Percentiles rank a stretch among this genome's conserved stretches.
Evolutionary conservation across 2,329 filamentous ascomycete species (phyloP).

Genomic region (Fusarium buxicola): DNA sequence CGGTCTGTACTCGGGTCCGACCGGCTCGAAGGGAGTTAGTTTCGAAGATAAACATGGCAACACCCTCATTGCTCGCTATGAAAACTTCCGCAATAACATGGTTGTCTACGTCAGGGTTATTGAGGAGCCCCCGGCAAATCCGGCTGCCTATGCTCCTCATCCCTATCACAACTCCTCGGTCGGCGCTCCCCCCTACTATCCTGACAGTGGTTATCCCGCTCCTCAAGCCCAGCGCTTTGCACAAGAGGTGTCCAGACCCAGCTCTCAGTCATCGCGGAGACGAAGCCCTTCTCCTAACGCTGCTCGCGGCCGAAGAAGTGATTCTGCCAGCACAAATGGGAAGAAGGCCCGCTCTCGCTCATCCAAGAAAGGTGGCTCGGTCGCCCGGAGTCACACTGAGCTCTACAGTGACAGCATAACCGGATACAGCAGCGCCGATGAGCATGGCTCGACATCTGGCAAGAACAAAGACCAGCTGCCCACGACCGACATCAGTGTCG

Average conservation of each 20-base stretch:
- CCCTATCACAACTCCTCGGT: conserved; percentile 64
- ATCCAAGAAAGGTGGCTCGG: conserved; percentile 72
- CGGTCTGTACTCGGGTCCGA: conserved; percentile 84
- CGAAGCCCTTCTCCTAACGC: conserved; percentile 82
- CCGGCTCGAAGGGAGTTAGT: conserved; percentile 82
- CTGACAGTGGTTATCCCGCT: conserved; percentile 63
- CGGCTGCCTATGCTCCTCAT: conserved; percentile 63
- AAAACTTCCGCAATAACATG: conserved; percentile 95
- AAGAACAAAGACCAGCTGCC: conserved; percentile 87
- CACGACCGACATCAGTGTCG: conserved; percentile 96
- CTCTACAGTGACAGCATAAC: conserved; percentile 72
- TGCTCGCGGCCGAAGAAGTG: conserved; percentile 79
- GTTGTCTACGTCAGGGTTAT: conserved; percentile 92
- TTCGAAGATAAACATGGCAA: conserved; percentile 93
- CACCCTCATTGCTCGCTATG: conserved; percentile 93
- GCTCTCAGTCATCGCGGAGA: conserved; percentile 76
- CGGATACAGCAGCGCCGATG: conserved; percentile 89
- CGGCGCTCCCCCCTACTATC: conserved; percentile 64
- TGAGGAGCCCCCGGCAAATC: conserved; percentile 63
- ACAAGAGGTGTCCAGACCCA: conserved; percentile 73
- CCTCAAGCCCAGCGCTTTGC: conserved; percentile 64
- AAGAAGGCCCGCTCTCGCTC: conserved; percentile 79
- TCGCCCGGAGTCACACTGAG: conserved; percentile 65
- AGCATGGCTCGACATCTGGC: conserved; percentile 76
- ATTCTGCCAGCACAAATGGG: conserved; percentile 70